Evolutionary conservation across 139 green algal species (phyloP).

Genomic region (Chlamydomonas sphaeroides): DNA sequence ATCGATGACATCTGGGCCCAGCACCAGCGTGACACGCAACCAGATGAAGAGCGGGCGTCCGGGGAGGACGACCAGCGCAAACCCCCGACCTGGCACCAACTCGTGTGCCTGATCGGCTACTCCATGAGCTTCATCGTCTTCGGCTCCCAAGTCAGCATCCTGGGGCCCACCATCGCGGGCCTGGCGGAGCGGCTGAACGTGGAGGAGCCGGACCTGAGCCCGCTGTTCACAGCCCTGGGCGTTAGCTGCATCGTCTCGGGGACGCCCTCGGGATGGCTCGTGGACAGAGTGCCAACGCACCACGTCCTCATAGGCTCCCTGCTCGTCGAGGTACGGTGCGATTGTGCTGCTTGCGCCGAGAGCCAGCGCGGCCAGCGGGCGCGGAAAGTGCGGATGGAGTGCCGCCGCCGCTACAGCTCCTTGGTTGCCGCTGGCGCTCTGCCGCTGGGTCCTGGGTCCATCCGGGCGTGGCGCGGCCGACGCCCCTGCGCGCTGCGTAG

Average conservation of each 20-base stretch:
- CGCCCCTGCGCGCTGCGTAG: no score
- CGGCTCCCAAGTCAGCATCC: conserved; percentile 56
- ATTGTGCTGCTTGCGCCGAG: no score
- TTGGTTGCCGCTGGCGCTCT: no score
- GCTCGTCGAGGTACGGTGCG: conserved; percentile 48
- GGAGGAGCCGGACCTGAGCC: conserved; percentile 49
- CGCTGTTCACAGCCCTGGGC: conserved; percentile 58
- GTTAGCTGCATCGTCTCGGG: conserved; percentile 59
- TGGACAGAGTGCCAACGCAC: conserved; percentile 55
- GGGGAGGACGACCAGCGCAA: neutral
- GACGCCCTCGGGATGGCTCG: conserved; percentile 58
- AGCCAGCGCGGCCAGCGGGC: no score
- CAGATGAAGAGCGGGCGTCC: conserved; percentile 15
- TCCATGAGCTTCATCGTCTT: conserved; percentile 60
- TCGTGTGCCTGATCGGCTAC: conserved; percentile 55
- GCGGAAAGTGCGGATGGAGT: no score
- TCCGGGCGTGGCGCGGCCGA: no score
- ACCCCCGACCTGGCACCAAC: conserved; percentile 1
- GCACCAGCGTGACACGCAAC: neutral
- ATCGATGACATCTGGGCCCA: neutral
- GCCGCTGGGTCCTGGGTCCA: no score
- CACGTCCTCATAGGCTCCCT: conserved; percentile 53
- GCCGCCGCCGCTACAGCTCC: no score
- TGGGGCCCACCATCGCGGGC: conserved; percentile 54
- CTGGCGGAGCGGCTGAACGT: conserved; percentile 35